Evolutionary conservation across 2,329 filamentous ascomycete genomes (phyloP).

Genomic region (Xylogone sp.): DNA sequence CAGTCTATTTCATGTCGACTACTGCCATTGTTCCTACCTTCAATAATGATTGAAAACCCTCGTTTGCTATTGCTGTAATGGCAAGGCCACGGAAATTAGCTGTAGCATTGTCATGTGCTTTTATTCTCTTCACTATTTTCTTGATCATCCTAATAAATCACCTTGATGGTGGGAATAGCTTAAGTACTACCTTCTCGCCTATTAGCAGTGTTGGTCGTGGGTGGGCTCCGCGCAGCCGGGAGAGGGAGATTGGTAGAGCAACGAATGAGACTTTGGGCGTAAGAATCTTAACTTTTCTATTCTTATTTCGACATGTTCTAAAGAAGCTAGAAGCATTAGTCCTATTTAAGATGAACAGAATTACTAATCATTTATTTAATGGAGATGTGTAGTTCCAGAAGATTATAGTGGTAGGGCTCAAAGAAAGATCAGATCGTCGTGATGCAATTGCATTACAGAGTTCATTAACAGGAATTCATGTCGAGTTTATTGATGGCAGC

Average conservation of each 20-base stretch:
- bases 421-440: slow-evolving; percentile 42
- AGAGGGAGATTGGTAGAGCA: neutral
- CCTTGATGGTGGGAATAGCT: neutral
- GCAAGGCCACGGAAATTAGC: too few relatives aligned
- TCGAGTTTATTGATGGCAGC: slow-evolving; percentile 41
- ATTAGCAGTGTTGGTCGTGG: neutral
- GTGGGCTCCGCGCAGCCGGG: neutral
- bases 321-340: neutral
- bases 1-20: too few relatives aligned
- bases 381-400: slow-evolving; percentile 33
- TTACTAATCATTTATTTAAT: neutral
- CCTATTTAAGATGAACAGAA: neutral
- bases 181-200: neutral
- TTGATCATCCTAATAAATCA: too few relatives aligned
- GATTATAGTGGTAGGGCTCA: slow-evolving; percentile 42
- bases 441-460: slow-evolving; percentile 42
- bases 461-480: slow-evolving; percentile 36
- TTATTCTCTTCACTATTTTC: too few relatives aligned
- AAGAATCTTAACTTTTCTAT: neutral
- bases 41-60: too few relatives aligned
- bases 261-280: slow-evolving; percentile 1
- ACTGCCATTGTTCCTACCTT: too few relatives aligned
- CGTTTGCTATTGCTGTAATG: too few relatives aligned
- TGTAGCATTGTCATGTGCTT: too few relatives aligned
- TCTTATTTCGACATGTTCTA: neutral